phyloP scores from a whole-genome alignment of 139 green algal species.

The Ostreobium quekettii region DNA sequence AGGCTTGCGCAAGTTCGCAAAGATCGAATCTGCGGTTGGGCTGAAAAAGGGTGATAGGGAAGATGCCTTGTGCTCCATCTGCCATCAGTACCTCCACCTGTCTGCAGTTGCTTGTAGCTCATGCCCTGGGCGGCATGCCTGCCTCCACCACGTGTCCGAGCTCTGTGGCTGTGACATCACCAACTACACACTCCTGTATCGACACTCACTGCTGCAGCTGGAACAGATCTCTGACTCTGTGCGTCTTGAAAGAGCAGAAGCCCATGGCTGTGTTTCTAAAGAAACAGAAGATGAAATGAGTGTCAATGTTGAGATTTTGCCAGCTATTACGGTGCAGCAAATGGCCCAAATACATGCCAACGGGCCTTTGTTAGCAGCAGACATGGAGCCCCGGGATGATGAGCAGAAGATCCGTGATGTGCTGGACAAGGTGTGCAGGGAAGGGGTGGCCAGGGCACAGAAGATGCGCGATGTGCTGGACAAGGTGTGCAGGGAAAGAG shows the following conservation, averaged over 20 bases:
- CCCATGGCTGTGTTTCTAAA: neutral
- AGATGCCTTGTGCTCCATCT: constrained; percentile 7
- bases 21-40: neutral
- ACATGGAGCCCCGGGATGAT: no score
- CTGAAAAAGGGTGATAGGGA: constrained; percentile 1
- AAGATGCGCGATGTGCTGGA: neutral
- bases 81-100: constrained; percentile 1
- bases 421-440: no score
- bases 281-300: neutral
- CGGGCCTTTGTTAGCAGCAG: no score
- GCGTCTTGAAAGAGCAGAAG: neutral
- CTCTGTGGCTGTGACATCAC: constrained; percentile 5
- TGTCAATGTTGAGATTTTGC: neutral
- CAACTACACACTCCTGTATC: constrained; percentile 8
- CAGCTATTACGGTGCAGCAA: no score
- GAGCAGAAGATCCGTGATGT: no score
- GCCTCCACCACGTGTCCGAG: neutral
- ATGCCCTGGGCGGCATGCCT: neutral
- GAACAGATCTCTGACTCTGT: neutral
- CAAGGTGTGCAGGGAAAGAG: neutral
- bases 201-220: constrained; percentile 2
- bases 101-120: constrained; percentile 10
- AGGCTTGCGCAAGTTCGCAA: neutral
- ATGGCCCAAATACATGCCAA: no score
- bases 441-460: neutral